These are phyloP conservation scores for Sarocladium brachiariae DNA, from an alignment of 2,329 filamentous ascomycete genomes.

Conservation along the genomic window DNA sequence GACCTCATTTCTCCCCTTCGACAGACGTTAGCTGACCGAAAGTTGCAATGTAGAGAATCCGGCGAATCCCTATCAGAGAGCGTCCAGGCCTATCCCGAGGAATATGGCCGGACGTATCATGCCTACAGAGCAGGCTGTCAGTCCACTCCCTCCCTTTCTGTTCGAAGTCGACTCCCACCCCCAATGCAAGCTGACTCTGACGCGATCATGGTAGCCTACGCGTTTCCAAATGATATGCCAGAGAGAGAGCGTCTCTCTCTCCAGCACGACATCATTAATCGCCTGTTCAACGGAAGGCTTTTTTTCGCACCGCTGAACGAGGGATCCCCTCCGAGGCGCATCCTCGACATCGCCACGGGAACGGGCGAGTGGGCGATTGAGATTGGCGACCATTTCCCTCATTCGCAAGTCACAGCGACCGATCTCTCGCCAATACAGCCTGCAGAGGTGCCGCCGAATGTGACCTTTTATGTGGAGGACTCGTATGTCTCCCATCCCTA, in stretches of 20 bases:
- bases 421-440: constrained; percentile 65
- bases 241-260: constrained; percentile 35
- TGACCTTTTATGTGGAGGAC: constrained; percentile 69
- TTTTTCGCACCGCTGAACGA: constrained; percentile 36
- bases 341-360: constrained; percentile 36
- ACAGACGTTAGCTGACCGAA: too few relatives aligned
- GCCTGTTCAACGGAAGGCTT: constrained; percentile 31
- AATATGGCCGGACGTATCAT: constrained; percentile 41
- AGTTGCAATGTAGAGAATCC: constrained; percentile 17
- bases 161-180: not conserved
- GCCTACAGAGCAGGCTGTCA: constrained; percentile 40
- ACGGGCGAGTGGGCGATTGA: constrained; percentile 58
- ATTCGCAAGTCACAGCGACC: constrained; percentile 52
- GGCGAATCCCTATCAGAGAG: constrained; percentile 35
- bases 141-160: constrained; percentile 14
- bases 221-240: constrained; percentile 36
- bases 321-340: constrained; percentile 23
- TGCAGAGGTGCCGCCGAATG: constrained; percentile 60
- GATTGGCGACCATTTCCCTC: constrained; percentile 56
- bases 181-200: too few relatives aligned
- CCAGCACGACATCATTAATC: constrained; percentile 31
- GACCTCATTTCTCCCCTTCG: too few relatives aligned
- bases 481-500: constrained; percentile 24
- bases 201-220: constrained; percentile 30
- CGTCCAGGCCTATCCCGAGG: constrained; percentile 33